Evolutionary conservation across 2,329 filamentous ascomycete genomes (phyloP), one percentile per base, ranked within the genome.

Genomic region (Clarireedia sp.): DNA sequence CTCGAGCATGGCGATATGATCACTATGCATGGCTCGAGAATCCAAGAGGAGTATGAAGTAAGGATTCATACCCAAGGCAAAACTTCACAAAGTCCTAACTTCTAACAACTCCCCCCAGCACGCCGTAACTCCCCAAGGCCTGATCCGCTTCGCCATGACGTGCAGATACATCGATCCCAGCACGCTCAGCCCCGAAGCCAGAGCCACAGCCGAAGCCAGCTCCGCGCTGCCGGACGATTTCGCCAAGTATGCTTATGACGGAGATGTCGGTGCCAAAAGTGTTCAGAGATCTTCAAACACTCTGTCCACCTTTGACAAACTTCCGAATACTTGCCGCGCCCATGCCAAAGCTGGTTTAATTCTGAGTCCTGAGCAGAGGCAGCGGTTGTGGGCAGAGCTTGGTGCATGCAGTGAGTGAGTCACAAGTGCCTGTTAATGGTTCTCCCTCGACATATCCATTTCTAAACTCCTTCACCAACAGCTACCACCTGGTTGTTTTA

Each of bases 1-100:
- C 41, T 69, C 87, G 3, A 72, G 75, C 83, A 87, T 64, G 84
- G 83, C 0, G 83, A 87, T 63, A 76, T 86, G 10, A 74, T 82
- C 2, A 70, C 86, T 17, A 86, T 86, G 82, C 76, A 83, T 60
- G 83, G 82, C 0, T 70, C 70, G 0, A 69, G 71, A 0, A 78
- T 87, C 12, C 85, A 87, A 61, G 72, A 75, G 60, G 72, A 75
- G 19, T 82, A 83, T 54, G 81, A 85, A 60, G 77, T 76, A 60
- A 59, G 71, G 36, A 6, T n/a, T 24, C 1, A 12, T 26, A 36
- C 1, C 7, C 16, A 26, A 26, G 24, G 5, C 24, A 5, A 5
- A 26, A 5, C 14, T 9, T n/a, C 19, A 29, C n/a, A 26, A 14
- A 0, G 16, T 24, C 16, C 23, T 26, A 17, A 49, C 33, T n/a